Evolutionary conservation across 495 filamentous ascomycete species (phyloP).

Genomic region (Penicillium manginii): DNA sequence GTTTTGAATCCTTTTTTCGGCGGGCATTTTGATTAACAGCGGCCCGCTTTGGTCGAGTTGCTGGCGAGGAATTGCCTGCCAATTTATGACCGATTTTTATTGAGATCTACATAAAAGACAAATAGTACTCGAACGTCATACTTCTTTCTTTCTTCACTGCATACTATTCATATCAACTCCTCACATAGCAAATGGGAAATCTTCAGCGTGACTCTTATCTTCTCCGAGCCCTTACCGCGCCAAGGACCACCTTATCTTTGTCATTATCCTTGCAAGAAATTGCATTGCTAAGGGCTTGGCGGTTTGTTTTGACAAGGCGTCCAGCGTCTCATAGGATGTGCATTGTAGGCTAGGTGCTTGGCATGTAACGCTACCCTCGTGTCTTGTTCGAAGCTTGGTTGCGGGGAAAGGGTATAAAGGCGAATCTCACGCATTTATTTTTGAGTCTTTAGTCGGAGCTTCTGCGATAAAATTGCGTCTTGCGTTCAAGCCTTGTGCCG

Average conservation of each 20-base stretch:
- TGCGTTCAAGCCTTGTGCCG: too few relatives aligned
- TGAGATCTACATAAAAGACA: background rate
- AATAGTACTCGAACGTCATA: background rate
- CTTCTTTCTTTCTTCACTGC: too few relatives aligned
- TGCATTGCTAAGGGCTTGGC: background rate
- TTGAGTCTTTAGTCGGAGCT: too few relatives aligned
- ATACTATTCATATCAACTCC: too few relatives aligned
- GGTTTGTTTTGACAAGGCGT: background rate
- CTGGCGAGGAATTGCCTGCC: too few relatives aligned
- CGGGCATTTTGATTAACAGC: too few relatives aligned
- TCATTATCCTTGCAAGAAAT: background rate
- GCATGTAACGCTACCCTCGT: background rate
- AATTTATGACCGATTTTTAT: background rate
- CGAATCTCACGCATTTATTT: background rate
- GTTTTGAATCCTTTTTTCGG: too few relatives aligned
- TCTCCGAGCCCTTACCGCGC: too few relatives aligned
- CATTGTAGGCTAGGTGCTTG: background rate
- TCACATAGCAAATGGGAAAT: background rate
- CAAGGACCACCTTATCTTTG: background rate
- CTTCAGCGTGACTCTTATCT: background rate
- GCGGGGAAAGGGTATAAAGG: background rate
- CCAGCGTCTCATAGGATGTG: background rate
- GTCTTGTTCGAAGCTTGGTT: background rate
- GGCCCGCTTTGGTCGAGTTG: too few relatives aligned
- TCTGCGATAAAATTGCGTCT: too few relatives aligned